Evolutionary conservation across 176 grass and related monocot species (phyloP).

Genomic region (Puccinellia tenuiflora): DNA sequence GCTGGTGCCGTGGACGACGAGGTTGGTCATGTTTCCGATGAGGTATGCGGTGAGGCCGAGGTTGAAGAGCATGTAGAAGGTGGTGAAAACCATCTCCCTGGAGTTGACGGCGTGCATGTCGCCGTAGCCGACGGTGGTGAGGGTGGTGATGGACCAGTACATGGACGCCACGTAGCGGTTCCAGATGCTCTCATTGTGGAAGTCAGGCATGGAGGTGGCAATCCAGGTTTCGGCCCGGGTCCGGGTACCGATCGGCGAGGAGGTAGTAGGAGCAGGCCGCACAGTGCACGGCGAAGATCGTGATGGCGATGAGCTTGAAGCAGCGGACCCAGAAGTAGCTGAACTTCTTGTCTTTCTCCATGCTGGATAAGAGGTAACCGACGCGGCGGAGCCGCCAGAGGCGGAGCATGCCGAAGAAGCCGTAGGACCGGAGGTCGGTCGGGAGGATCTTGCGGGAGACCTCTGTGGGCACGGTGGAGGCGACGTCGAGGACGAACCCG

Average conservation of each 20-base stretch:
- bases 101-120: constrained; percentile 86
- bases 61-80: constrained; percentile 87
- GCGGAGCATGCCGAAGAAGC: constrained; percentile 42
- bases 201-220: constrained; percentile 53
- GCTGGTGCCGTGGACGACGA: constrained; percentile 80
- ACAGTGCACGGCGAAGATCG: constrained; percentile 73
- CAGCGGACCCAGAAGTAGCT: constrained; percentile 87
- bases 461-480: constrained; percentile 29
- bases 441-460: constrained; percentile 11
- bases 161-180: constrained; percentile 58
- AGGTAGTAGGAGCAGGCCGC: constrained; percentile 90
- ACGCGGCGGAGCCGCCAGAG: constrained; percentile 44
- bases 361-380: constrained; percentile 25
- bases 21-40: constrained; percentile 98
- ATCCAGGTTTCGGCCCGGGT: constrained; percentile 59
- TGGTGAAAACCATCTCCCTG: constrained; percentile 80
- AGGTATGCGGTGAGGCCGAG: constrained; percentile 90
- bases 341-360: constrained; percentile 72
- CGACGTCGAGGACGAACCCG: constrained; percentile 41
- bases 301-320: constrained; percentile 58
- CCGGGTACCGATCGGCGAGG: constrained; percentile 56
- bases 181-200: constrained; percentile 40
- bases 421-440: neutral
- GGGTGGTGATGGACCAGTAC: constrained; percentile 93
- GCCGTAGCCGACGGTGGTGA: constrained; percentile 79